Evolutionary conservation across 2,329 filamentous ascomycete genomes (phyloP).

Genomic region (Orbilia javanica): DNA sequence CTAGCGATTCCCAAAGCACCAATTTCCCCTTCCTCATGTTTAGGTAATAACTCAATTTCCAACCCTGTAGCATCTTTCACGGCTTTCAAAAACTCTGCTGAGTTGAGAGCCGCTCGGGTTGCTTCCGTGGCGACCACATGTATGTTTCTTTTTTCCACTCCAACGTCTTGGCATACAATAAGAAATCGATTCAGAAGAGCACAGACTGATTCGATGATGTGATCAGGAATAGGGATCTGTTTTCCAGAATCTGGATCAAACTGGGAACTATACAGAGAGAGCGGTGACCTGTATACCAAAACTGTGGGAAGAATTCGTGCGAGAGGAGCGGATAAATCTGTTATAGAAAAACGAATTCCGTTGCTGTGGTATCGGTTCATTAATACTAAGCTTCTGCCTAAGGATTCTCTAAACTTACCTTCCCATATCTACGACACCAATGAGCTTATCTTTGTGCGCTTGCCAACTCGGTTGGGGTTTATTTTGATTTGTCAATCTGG

Average conservation of each 20-base stretch:
- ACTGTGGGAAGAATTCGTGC: slow-evolving; percentile 80
- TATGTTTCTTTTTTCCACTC: slow-evolving; percentile 75
- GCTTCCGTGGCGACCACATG: slow-evolving; percentile 88
- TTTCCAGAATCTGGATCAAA: slow-evolving; percentile 65
- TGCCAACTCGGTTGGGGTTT: neutral
- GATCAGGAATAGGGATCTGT: slow-evolving; percentile 70
- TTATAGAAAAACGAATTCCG: slow-evolving; percentile 91
- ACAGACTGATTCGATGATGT: slow-evolving; percentile 75
- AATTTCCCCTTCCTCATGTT: slow-evolving; percentile 83
- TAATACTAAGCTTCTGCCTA: neutral
- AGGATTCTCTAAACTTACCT: neutral
- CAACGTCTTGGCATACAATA: slow-evolving; percentile 76
- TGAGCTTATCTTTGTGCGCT: neutral
- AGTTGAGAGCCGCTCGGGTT: slow-evolving; percentile 82
- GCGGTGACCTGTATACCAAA: slow-evolving; percentile 80
- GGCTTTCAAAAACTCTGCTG: slow-evolving; percentile 73
- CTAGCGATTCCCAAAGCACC: slow-evolving; percentile 87
- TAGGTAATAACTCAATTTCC: slow-evolving; percentile 78
- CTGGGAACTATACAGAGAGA: slow-evolving; percentile 88
- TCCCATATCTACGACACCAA: slow-evolving; percentile 9
- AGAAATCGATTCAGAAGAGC: slow-evolving; percentile 77
- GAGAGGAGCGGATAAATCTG: slow-evolving; percentile 77
- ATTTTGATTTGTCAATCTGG: neutral
- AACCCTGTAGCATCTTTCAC: slow-evolving; percentile 76
- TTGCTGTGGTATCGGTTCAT: slow-evolving; percentile 72